Base-by-base conservation (phyloP, 2,329 filamentous ascomycete species). In the Eutypella sp. region DNA sequence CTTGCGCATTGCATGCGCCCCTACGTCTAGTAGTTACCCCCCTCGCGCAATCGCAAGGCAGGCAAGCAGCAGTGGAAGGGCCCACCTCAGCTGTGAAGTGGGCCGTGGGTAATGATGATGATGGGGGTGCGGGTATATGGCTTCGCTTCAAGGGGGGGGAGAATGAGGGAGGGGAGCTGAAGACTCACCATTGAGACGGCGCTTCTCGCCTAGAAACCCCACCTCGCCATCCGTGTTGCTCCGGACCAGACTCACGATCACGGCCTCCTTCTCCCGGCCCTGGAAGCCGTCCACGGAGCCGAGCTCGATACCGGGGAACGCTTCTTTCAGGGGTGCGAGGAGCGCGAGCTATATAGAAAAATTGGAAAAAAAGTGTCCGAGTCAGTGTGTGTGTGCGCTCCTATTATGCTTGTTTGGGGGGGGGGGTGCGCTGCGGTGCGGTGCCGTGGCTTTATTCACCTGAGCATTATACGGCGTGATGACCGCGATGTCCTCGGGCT, bases 251-350 rank as follows among this genome's bases (percentile, higher is more conserved):
- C 86, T 95, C 42, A 99, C 84, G 33, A 99, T 79, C 15, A 99
- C 85, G 2, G 89, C 93, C 66, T 99, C 93, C 67, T 99, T 99
- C 67, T 99, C 93, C 16, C 93, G 82, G 27, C 93, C 93, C 66
- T 99, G 93, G 64, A 99, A 99, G 2, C 92, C 93, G 66, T 99
- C 93, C 2, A 99, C 89, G 58, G 89, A 96, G 27, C 93, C 93
- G n/a, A 99, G 75, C 66, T 99, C 93, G 42, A 99, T 82, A 11
- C 86, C 89, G 0, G 87, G 86, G 57, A 86, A 95, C 33, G 74
- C 72, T 49, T 93, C 87, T 62, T 92, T 93, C 41, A 99, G 76
- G 53, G 85, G 75, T 31, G 89, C 84, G 42, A 97, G 73, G 10
- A 95, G 68, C 4, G 87, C 85, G 29, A 96, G 78, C 80, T 95